Evolutionary conservation across 441 rosid genomes (phyloP).

Genomic region (Croton laevigatus): DNA sequence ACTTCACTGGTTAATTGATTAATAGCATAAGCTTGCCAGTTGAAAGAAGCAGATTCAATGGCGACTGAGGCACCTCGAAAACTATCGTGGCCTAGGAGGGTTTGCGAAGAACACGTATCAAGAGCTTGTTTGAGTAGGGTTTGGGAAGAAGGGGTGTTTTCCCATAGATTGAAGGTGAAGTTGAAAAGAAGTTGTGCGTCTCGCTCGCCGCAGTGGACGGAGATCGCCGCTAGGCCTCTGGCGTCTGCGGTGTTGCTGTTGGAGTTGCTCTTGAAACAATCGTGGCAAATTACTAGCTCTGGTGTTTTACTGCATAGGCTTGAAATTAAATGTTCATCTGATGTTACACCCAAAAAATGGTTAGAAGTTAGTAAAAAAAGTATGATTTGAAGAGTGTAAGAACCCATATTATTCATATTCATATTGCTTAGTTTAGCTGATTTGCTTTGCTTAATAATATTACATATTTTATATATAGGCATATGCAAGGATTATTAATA

Average conservation of each 20-base stretch:
- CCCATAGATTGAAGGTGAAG: neutral
- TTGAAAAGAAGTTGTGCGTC: neutral
- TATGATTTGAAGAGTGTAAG: neutral
- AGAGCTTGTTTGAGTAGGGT: neutral
- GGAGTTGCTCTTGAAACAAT: constrained; percentile 13
- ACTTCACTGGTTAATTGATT: neutral
- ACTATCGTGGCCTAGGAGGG: neutral
- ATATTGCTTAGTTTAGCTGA: no score
- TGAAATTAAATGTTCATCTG: neutral
- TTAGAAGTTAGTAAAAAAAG: neutral
- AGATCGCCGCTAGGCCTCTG: neutral
- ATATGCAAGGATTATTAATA: no score
- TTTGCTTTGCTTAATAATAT: no score
- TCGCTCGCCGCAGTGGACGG: constrained; percentile 4
- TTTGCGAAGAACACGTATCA: constrained; percentile 3
- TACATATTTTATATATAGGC: no score
- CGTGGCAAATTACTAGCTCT: constrained; percentile 2
- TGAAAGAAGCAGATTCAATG: neutral
- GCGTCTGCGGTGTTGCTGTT: neutral
- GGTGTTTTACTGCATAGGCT: constrained; percentile 13
- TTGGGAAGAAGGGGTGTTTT: neutral
- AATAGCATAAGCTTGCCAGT: constrained; percentile 4
- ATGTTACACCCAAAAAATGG: neutral
- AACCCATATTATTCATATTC: neutral
- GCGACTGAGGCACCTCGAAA: neutral